Base-by-base conservation (phyloP, 2,329 filamentous ascomycete species). In the Colletotrichum falcatum region DNA sequence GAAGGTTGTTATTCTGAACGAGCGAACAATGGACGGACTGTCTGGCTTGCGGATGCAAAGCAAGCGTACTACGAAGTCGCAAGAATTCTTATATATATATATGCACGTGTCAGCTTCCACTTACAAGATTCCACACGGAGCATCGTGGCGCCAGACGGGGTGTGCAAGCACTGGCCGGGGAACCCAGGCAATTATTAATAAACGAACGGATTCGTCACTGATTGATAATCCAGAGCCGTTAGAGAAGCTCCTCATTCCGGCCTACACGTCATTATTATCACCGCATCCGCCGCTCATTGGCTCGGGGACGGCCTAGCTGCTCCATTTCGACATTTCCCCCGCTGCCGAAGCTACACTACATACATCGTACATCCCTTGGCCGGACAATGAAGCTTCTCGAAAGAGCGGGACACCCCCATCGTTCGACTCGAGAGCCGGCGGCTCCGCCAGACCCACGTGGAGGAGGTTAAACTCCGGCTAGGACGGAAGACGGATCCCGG, bases 151-250 rank as follows among this genome's bases (percentile, higher is more conserved):
- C n/a, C n/a, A n/a, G n/a, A n/a, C n/a, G n/a, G n/a, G n/a, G n/a
- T n/a, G n/a, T n/a, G n/a, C n/a, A n/a, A n/a, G n/a, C 3, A 37
- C 28, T 2, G 0, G n/a, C 1, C 7, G 35, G 20, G 7, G 33
- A 44, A 2, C 16, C 5, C 14, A 23, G 1, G 1, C 16, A 42
- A 42, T 42, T 20, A 1, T 6, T 33, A 30, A 30, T 20, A 44
- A 23, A 14, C 2, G 16, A 3, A 16, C 23, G 18, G 16, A 44
- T 30, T 8, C 37, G 26, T 59, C 37, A 44, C 23, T 30, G 55
- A 44, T 59, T 59, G 55, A 28, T 59, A 30, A 46, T 42, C 37
- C 23, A 59, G 8, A 30, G 16, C 16, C 30, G 5, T 3, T 3
- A n/a, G 12, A 44, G 23, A 30, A 30, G 11, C 26, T 14, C 20